Conservation (phyloP, 2,329 filamentous ascomycete genomes). For the Pleurostoma richardsiae region DNA sequence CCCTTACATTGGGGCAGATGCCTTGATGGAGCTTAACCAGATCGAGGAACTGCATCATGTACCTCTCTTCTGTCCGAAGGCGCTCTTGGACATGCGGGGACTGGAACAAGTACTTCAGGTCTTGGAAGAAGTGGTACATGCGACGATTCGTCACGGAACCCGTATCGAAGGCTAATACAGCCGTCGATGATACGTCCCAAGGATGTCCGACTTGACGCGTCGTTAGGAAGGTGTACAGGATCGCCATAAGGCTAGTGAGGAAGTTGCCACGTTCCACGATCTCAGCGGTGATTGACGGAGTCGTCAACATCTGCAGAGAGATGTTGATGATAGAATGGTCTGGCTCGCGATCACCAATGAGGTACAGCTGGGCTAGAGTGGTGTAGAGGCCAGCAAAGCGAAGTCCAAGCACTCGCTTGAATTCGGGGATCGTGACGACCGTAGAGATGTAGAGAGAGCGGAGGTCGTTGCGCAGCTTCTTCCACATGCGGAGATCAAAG, state of each 20-base stretch:
- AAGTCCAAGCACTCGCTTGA: slow-evolving; percentile 88
- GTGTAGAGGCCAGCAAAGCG: slow-evolving; percentile 96
- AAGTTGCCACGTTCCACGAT: slow-evolving; percentile 95
- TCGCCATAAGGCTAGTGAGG: slow-evolving; percentile 89
- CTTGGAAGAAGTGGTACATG: slow-evolving; percentile 97
- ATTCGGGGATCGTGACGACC: slow-evolving; percentile 89
- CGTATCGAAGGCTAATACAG: slow-evolving; percentile 86
- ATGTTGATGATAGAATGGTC: slow-evolving; percentile 99
- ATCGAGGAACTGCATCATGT: slow-evolving; percentile 91
- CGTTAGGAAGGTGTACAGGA: slow-evolving; percentile 94
- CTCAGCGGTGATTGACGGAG: slow-evolving; percentile 92
- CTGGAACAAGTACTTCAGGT: slow-evolving; percentile 85
- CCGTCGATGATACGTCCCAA: slow-evolving; percentile 78
- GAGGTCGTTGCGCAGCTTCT: slow-evolving; percentile 84
- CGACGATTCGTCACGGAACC: slow-evolving; percentile 92
- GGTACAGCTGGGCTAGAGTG: slow-evolving; percentile 84
- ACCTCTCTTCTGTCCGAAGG: slow-evolving; percentile 77
- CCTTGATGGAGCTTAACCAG: slow-evolving; percentile 94
- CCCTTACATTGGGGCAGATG: slow-evolving; percentile 89
- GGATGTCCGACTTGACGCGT: slow-evolving; percentile 94
- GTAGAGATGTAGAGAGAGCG: slow-evolving; percentile 94
- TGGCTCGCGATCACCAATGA: slow-evolving; percentile 92
- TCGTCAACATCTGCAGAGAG: slow-evolving; percentile 93
- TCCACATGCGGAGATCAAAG: slow-evolving; percentile 95
- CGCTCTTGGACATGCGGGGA: slow-evolving; percentile 84